Base-by-base conservation (phyloP, 2,329 filamentous ascomycete species). In the Parastagonospora nodorum region DNA sequence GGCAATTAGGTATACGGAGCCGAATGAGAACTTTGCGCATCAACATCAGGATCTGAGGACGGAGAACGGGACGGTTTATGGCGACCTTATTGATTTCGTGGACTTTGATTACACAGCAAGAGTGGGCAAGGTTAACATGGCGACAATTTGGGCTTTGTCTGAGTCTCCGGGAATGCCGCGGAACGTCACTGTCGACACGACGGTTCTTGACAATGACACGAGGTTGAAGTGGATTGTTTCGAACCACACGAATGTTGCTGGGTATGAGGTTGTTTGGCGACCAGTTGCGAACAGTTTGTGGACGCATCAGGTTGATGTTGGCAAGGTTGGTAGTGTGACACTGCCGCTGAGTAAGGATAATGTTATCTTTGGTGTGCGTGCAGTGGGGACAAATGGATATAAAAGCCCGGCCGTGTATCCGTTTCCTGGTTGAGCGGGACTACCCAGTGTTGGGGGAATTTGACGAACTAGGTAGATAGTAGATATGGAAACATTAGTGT, bases 201-300 rank as follows among this genome's bases (percentile, higher is more conserved):
- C 73, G 2, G 68, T 68, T 0, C 54, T 83, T 19, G 72, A 76
- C 56, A 84, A 84, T 45, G 74, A 82, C 41, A 81, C 76, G 43
- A 71, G 74, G 33, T 72, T 85, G 12, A 76, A 71, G 10, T 85
- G 82, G 82, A 57, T 62, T 2, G 61, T 68, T 4, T 73, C 74
- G 2, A 69, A 76, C 30, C 76, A 78, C 42, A 50, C 63, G 1
- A 63, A 74, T 32, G 69, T 81, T 7, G 73, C 60, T 4, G 74
- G 76, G 2, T 85, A 85, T 60, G 82, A 85, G 69, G 66, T 85
- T 2, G 79, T 85, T 0, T 85, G 80, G 80, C 71, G 83, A 48
- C 64, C 79, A 2, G 82, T 78, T 5, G 76, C 75, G 11, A 76
- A 78, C 31, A 76, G 78, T 40, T 74, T 81, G 42, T 83, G 80